Evolutionary conservation across 441 rosid species (phyloP).

Genomic region (Corymbia calophylla): DNA sequence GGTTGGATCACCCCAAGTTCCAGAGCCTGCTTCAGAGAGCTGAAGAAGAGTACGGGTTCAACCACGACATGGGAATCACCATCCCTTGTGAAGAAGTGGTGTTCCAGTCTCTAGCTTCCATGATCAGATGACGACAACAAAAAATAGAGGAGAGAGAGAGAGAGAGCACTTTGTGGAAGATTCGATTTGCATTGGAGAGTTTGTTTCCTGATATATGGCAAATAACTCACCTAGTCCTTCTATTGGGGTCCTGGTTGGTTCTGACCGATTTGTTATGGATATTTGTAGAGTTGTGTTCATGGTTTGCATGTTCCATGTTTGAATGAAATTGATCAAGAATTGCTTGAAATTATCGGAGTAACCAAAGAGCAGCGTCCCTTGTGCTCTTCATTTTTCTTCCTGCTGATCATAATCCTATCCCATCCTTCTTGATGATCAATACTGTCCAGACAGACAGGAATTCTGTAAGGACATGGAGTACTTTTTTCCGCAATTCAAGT

Average conservation of each 20-base stretch:
- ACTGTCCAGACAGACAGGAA: neutral
- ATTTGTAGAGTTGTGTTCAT: neutral
- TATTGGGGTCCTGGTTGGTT: neutral
- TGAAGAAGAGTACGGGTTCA: conserved; percentile 79
- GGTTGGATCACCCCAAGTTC: conserved; percentile 59
- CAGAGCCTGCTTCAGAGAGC: conserved; percentile 61
- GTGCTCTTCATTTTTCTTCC: neutral
- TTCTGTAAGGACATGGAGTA: neutral
- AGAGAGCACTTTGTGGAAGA: neutral
- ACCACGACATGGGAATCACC: conserved; percentile 76
- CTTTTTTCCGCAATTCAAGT: neutral
- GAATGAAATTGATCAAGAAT: neutral
- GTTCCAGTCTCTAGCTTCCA: conserved; percentile 50
- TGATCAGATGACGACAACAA: conserved; percentile 21
- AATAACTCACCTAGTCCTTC: neutral
- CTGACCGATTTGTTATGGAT: neutral
- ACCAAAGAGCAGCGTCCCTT: neutral
- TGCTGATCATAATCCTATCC: neutral
- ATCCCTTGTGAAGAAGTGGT: conserved; percentile 84
- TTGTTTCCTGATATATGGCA: neutral
- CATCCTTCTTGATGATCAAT: neutral
- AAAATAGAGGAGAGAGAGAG: neutral
- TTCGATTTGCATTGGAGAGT: neutral
- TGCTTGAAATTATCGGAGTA: neutral
- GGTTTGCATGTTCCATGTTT: neutral